Conservation (phyloP, 345 rosid species). For the Citrus medica region DNA sequence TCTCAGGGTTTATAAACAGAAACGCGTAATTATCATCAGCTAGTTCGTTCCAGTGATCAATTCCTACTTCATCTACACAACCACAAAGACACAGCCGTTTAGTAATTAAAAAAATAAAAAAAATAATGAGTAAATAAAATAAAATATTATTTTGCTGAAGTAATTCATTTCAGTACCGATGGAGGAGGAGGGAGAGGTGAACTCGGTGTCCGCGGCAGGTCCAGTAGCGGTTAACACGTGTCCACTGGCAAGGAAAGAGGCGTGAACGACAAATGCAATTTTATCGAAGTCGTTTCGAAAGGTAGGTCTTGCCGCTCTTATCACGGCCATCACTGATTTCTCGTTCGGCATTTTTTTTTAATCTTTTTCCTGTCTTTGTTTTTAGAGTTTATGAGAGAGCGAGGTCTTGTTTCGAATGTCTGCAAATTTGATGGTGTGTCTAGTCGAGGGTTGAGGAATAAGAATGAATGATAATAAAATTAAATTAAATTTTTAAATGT, state of each 20-base stretch:
- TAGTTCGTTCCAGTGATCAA: constrained; percentile 71
- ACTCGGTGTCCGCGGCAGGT: constrained; percentile 49
- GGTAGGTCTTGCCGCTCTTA: constrained; percentile 61
- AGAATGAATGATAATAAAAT: too few relatives aligned
- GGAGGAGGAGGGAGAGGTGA: constrained; percentile 43
- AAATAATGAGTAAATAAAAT: too few relatives aligned
- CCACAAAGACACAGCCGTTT: constrained; percentile 9
- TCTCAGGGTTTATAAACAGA: constrained; percentile 53
- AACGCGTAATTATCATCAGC: constrained; percentile 63
- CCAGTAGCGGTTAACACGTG: constrained; percentile 71
- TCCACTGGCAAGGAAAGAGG: constrained; percentile 69
- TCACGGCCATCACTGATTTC: constrained; percentile 65
- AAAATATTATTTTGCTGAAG: background rate
- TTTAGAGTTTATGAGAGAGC: background rate
- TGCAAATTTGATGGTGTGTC: too few relatives aligned
- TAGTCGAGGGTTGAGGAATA: too few relatives aligned
- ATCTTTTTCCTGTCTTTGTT: background rate
- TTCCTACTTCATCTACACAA: constrained; percentile 63
- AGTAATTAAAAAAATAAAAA: background rate
- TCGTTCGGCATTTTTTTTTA: constrained; percentile 42
- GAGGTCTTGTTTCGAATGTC: too few relatives aligned
- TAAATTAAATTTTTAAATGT: too few relatives aligned
- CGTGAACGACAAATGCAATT: constrained; percentile 71
- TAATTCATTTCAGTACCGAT: constrained; percentile 29
- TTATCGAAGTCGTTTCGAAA: constrained; percentile 67